Conservation (phyloP, 1,284 basidiomycete species). For the Sporisorium iseilematis-ciliati region DNA sequence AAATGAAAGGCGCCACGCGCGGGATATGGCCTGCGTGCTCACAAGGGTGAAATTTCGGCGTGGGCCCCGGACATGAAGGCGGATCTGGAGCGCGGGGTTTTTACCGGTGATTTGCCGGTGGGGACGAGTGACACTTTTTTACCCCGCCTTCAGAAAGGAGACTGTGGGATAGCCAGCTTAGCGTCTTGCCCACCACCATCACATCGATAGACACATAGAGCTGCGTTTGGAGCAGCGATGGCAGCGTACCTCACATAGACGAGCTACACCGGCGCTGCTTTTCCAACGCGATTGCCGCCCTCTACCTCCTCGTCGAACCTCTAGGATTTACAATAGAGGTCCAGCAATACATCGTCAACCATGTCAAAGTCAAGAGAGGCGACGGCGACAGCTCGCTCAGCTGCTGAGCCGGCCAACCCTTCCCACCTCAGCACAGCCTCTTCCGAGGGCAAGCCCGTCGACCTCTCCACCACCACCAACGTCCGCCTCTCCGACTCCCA, state of each 20-base stretch:
- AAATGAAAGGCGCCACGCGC: background rate
- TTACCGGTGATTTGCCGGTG: constrained; percentile 15
- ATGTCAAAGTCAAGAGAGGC: constrained; percentile 8
- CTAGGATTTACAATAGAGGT: too few species aligned
- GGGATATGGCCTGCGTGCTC: background rate
- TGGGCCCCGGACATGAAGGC: background rate
- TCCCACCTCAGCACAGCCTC: background rate
- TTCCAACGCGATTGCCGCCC: too few species aligned
- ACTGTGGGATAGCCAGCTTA: background rate
- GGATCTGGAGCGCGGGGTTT: constrained; percentile 14
- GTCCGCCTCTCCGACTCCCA: constrained; percentile 37
- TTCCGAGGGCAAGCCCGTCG: constrained; percentile 2
- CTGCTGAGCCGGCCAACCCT: constrained; percentile 6
- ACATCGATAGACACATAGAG: background rate
- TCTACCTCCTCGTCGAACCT: too few species aligned
- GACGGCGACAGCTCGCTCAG: background rate
- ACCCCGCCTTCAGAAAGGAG: constrained; percentile 7
- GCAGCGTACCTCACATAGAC: background rate
- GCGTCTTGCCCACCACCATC: background rate
- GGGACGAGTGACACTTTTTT: too few species aligned
- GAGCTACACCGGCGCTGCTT: constrained; percentile 1
- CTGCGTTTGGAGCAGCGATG: background rate
- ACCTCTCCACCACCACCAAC: constrained; percentile 37
- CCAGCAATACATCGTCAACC: background rate
- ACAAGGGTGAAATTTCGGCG: background rate